Conservation (phyloP, 192 early-diverging fungal genomes). For the Gigaspora rosea region DNA sequence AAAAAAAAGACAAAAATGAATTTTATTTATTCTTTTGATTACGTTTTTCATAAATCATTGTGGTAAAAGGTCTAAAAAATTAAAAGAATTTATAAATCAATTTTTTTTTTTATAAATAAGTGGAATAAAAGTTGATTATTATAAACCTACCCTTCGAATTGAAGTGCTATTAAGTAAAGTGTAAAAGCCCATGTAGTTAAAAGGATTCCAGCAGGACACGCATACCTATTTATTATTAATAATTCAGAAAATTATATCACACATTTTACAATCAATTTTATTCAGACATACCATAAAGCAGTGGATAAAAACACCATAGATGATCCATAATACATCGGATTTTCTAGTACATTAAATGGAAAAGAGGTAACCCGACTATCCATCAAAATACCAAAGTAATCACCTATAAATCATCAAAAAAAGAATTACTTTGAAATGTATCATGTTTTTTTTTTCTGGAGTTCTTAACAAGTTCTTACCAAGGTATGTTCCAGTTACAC, state of each 20-base stretch:
- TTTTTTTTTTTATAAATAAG: background rate
- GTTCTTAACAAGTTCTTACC: constrained; percentile 47
- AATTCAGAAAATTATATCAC: too few species aligned
- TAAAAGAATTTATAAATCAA: background rate
- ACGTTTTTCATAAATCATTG: constrained; percentile 72
- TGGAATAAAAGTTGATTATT: background rate
- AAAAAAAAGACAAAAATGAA: too few species aligned
- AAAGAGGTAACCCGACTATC: constrained; percentile 81
- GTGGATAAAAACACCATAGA: constrained; percentile 83
- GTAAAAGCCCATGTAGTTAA: constrained; percentile 70
- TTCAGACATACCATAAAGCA: constrained; percentile 70
- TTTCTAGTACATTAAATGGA: constrained; percentile 88
- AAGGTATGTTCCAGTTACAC: constrained; percentile 88
- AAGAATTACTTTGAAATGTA: background rate
- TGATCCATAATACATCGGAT: constrained; percentile 96
- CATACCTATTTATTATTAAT: constrained; percentile 43
- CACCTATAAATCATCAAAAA: constrained; percentile 53
- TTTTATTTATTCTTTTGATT: constrained; percentile 30
- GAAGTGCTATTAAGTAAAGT: constrained; percentile 74
- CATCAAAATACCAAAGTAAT: constrained; percentile 95
- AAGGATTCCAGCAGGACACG: constrained; percentile 72
- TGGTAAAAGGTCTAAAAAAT: constrained; percentile 70
- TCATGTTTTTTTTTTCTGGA: background rate
- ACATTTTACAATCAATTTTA: background rate
- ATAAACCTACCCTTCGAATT: constrained; percentile 71